Percentiles rank a stretch among this genome's conserved stretches.
Conservation (phyloP, 108 stramenopile genomes). For the Craspedostauros australis region DNA sequence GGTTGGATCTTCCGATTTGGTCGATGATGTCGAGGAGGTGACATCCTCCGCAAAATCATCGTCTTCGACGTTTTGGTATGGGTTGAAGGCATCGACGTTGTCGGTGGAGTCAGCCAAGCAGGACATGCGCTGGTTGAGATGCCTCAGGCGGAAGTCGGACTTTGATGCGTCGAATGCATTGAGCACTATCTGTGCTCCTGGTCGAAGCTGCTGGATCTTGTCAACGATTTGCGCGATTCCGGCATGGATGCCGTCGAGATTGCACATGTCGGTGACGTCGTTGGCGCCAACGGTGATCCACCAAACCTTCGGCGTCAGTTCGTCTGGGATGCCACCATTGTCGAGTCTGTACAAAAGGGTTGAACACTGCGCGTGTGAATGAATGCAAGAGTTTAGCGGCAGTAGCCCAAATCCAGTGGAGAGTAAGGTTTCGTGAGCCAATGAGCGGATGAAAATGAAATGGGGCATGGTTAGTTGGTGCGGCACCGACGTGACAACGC, state of each 20-base stretch:
- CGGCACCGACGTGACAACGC: conserved; percentile 21
- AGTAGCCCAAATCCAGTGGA: background rate
- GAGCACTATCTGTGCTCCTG: conserved; percentile 42
- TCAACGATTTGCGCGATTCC: conserved; percentile 45
- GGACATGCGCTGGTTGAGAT: no score
- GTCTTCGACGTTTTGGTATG: no score
- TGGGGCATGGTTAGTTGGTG: conserved; percentile 17
- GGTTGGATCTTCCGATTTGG: no score
- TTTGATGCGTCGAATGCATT: no score
- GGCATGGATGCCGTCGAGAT: conserved; percentile 41
- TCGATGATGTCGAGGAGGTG: no score
- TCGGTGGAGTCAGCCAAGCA: no score
- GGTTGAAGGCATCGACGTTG: no score
- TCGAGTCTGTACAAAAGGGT: conserved; percentile 47
- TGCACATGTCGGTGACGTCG: conserved; percentile 38
- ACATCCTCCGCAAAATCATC: no score
- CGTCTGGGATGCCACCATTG: conserved; percentile 48
- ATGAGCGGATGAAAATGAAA: background rate
- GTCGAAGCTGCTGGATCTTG: conserved; percentile 28
- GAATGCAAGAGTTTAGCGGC: background rate
- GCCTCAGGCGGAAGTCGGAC: no score
- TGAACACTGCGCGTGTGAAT: conserved; percentile 16
- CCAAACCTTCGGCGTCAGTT: conserved; percentile 48
- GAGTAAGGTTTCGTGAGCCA: no score
- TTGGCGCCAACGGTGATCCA: conserved; percentile 72